Evolutionary conservation across 2,329 filamentous ascomycete genomes (phyloP).

Genomic region (Talaromyces funiculosus): DNA sequence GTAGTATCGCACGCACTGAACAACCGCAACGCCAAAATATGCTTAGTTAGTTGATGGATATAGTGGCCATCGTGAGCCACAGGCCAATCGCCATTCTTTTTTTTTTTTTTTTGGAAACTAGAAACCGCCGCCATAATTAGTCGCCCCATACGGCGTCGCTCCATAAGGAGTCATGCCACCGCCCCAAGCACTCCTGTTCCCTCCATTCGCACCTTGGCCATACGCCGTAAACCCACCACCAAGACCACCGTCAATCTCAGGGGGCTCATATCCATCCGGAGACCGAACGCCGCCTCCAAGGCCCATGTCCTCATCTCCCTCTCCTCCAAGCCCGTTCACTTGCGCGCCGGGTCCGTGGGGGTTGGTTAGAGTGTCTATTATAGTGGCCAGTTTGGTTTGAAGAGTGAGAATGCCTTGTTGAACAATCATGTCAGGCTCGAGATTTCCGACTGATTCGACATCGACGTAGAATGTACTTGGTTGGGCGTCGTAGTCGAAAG

Average conservation of each 20-base stretch:
- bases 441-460: slow-evolving; percentile 79
- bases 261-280: slow-evolving; percentile 45
- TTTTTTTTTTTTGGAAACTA: background rate
- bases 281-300: slow-evolving; percentile 43
- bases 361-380: slow-evolving; percentile 61
- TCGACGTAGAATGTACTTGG: slow-evolving; percentile 88
- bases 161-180: slow-evolving; percentile 55
- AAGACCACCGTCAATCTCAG: slow-evolving; percentile 31
- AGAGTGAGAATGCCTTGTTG: slow-evolving; percentile 82
- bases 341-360: slow-evolving; percentile 48
- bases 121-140: slow-evolving; percentile 24
- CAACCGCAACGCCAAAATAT: background rate
- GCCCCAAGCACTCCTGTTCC: slow-evolving; percentile 61
- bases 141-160: slow-evolving; percentile 56
- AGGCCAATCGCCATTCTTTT: background rate
- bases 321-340: slow-evolving; percentile 43
- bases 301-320: slow-evolving; percentile 40
- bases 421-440: slow-evolving; percentile 85
- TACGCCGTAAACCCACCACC: slow-evolving; percentile 38
- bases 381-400: slow-evolving; percentile 79
- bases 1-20: background rate
- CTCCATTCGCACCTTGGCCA: slow-evolving; percentile 27
- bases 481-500: slow-evolving; percentile 84
- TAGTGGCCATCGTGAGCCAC: background rate
- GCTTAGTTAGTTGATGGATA: background rate